Evolutionary conservation across 768 basidiomycete species (phyloP).

Genomic region (Austroboletus eburneus): DNA sequence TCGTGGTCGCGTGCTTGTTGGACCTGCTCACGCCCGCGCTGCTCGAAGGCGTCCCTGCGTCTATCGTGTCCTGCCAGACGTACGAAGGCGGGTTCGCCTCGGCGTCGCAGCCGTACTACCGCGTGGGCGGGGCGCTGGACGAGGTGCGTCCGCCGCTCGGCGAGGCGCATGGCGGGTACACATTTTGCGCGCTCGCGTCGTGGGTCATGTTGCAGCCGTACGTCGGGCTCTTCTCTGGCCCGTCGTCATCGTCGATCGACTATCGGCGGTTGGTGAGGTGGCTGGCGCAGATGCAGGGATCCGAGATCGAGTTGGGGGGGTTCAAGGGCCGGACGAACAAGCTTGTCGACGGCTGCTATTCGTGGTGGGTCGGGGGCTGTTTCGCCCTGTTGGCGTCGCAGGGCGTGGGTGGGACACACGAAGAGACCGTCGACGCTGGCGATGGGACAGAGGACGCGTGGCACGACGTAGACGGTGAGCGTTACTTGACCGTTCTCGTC

Average conservation of each 20-base stretch:
- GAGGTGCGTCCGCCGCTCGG: slow-evolving; percentile 73
- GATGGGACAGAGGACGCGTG: slow-evolving; percentile 43
- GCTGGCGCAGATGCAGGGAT: slow-evolving; percentile 83
- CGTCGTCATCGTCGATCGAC: slow-evolving; percentile 45
- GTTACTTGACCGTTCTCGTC: slow-evolving; percentile 10
- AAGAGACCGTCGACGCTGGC: not conserved
- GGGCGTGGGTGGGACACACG: slow-evolving; percentile 31
- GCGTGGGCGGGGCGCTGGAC: slow-evolving; percentile 28
- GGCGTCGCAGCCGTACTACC: slow-evolving; percentile 66
- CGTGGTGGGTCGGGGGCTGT: slow-evolving; percentile 98
- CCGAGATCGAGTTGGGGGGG: slow-evolving; percentile 80
- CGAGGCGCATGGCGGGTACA: slow-evolving; percentile 97
- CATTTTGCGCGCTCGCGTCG: slow-evolving; percentile 86
- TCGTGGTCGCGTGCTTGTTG: slow-evolving; percentile 77
- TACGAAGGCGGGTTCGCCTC: slow-evolving; percentile 96
- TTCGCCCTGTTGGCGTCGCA: slow-evolving; percentile 73
- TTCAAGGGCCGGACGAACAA: slow-evolving; percentile 95
- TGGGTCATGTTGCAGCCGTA: slow-evolving; percentile 75
- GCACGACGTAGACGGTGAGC: slow-evolving; percentile 72
- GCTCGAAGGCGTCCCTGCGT: slow-evolving; percentile 66
- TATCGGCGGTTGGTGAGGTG: slow-evolving; percentile 63
- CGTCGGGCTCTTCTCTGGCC: slow-evolving; percentile 17
- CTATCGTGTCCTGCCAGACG: slow-evolving; percentile 89
- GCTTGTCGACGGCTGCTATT: slow-evolving; percentile 98
- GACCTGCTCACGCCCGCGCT: slow-evolving; percentile 89